Conservation (phyloP, 129 eudicot species). For the Apium graveolens region DNA sequence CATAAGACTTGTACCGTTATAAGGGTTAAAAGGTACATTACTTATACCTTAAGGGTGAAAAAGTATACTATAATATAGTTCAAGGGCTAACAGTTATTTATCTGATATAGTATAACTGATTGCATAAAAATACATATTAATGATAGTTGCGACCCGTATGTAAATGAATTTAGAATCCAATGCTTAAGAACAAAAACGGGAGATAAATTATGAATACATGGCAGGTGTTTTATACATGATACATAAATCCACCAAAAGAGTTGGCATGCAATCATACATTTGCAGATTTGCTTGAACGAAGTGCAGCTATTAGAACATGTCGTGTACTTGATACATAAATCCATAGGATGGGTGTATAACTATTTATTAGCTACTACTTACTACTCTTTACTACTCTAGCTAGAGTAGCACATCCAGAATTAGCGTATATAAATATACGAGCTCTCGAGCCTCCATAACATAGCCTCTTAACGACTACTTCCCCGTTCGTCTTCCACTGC, state of each 20-base stretch:
- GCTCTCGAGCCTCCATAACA: constrained; percentile 15
- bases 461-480: background rate
- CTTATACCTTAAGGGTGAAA: too few relatives aligned
- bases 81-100: too few relatives aligned
- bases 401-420: constrained; percentile 28
- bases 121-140: too few relatives aligned
- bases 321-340: background rate
- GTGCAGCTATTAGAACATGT: background rate
- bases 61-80: too few relatives aligned
- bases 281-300: background rate
- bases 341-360: constrained; percentile 12
- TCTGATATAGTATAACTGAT: too few relatives aligned
- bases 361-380: constrained; percentile 28
- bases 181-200: background rate
- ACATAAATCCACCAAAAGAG: background rate
- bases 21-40: too few relatives aligned
- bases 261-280: background rate
- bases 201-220: background rate
- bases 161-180: background rate
- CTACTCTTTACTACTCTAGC: constrained; percentile 16
- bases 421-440: constrained; percentile 17
- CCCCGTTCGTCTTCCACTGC: constrained; percentile 18
- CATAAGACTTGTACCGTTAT: too few relatives aligned
- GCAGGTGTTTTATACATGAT: background rate
- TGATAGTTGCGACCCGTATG: background rate